Conservation (phyloP, 176 grass and related monocot species). For the Oryza australiensis region DNA sequence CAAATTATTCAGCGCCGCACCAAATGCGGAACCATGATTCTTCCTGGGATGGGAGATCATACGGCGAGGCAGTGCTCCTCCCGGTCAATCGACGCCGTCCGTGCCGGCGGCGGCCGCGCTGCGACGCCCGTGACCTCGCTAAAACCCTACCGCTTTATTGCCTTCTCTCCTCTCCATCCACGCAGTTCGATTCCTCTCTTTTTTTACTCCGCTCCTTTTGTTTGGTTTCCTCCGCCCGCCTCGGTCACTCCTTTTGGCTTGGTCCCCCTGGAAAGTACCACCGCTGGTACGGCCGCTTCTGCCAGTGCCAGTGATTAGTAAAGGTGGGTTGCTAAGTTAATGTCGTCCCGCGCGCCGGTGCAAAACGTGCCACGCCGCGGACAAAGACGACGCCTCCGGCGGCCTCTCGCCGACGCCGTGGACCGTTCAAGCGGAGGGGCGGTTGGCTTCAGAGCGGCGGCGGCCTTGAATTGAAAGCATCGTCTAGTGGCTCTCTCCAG, state of each 20-base stretch:
- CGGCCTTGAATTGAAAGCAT: neutral
- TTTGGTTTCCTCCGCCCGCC: neutral
- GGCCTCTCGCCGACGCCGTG: neutral
- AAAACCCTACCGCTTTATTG: slow-evolving; percentile 40
- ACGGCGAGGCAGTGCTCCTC: neutral
- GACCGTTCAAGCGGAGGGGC: no score
- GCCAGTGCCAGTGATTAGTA: slow-evolving; percentile 5
- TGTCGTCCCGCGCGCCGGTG: neutral
- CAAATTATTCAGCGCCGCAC: slow-evolving; percentile 35
- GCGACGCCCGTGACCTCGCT: neutral
- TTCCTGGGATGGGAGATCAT: neutral
- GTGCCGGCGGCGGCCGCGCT: slow-evolving; percentile 32
- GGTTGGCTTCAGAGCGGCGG: neutral
- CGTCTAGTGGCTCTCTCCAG: slow-evolving; percentile 7
- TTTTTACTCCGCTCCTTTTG: neutral
- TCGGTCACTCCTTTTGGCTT: slow-evolving; percentile 15
- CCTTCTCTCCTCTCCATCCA: neutral
- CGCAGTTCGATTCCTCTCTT: neutral
- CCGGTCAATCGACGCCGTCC: slow-evolving; percentile 30
- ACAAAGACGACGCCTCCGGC: neutral
- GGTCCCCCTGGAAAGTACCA: slow-evolving; percentile 33
- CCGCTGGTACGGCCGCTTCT: slow-evolving; percentile 20
- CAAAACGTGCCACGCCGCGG: slow-evolving; percentile 3
- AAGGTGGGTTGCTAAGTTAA: neutral
- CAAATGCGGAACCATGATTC: neutral